A percentile compares a stretch with the other conserved stretches of the same genome.
Evolutionary conservation across 2,329 filamentous ascomycete genomes (phyloP).

Genomic region (Diaporthe nobilis): DNA sequence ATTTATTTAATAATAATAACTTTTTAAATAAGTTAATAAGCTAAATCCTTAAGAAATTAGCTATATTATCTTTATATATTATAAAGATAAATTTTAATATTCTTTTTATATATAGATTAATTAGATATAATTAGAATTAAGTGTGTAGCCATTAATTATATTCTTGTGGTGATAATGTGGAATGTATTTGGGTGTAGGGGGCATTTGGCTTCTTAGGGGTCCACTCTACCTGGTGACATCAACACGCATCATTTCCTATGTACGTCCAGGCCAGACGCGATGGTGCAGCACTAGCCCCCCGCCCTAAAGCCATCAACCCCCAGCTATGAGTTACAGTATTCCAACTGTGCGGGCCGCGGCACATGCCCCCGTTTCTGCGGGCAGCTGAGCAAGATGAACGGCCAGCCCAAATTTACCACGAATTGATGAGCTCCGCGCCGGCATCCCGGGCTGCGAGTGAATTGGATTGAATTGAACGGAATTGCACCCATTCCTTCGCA

Average conservation of each 20-base stretch:
- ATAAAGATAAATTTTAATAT: no score
- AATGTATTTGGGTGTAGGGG: no score
- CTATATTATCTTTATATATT: no score
- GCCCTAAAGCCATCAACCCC: no score
- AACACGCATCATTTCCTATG: constrained; percentile 6
- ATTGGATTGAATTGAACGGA: constrained; percentile 14
- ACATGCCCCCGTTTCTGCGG: constrained; percentile 6
- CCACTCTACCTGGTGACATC: constrained; percentile 1
- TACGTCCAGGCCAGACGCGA: constrained; percentile 4
- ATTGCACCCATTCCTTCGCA: constrained; percentile 25
- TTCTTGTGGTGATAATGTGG: no score
- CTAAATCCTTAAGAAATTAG: no score
- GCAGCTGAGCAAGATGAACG: constrained; percentile 22
- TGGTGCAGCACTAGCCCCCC: constrained; percentile 4
- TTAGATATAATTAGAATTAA: no score
- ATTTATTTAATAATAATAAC: no score
- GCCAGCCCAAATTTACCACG: constrained; percentile 29
- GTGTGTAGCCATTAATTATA: no score
- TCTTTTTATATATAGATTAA: no score
- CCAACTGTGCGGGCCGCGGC: constrained; percentile 29
- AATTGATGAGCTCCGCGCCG: constrained; percentile 32
- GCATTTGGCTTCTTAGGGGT: no score
- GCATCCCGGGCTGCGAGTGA: constrained; percentile 10
- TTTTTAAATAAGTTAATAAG: no score
- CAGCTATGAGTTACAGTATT: background rate